Percentiles rank a stretch among this genome's conserved stretches.
Conservation (phyloP, 2,329 filamentous ascomycete genomes). For the Parasarocladium wereldwijsianum region DNA sequence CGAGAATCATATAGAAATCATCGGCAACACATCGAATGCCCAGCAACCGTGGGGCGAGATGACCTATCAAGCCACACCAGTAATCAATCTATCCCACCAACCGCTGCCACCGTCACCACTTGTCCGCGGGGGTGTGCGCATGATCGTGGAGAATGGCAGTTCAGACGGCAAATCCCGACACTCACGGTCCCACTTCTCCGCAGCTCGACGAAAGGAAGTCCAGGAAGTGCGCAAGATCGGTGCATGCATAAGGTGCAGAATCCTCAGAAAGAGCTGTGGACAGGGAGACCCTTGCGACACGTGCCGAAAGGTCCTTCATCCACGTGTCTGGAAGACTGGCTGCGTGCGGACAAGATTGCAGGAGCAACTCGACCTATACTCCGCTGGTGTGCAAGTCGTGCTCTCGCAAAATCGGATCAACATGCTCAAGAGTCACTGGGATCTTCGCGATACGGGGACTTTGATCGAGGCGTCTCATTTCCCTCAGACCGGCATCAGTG, state of each 20-base stretch:
- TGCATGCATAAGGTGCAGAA: slow-evolving; percentile 51
- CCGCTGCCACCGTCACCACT: slow-evolving; percentile 17
- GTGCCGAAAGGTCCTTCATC: slow-evolving; percentile 47
- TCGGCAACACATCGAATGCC: slow-evolving; percentile 8
- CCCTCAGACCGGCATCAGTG: slow-evolving; percentile 30
- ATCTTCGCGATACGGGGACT: slow-evolving; percentile 32
- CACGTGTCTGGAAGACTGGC: slow-evolving; percentile 49
- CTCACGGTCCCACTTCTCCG: slow-evolving; percentile 41
- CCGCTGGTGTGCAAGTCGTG: slow-evolving; percentile 47
- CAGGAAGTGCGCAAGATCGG: slow-evolving; percentile 50
- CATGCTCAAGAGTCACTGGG: slow-evolving; percentile 32
- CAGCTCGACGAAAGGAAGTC: slow-evolving; percentile 46
- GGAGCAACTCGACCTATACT: slow-evolving; percentile 48
- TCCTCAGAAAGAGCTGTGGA: slow-evolving; percentile 53
- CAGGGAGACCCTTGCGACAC: slow-evolving; percentile 47
- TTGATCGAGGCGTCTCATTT: slow-evolving; percentile 46
- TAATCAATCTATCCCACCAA: slow-evolving; percentile 12
- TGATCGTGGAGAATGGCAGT: slow-evolving; percentile 29
- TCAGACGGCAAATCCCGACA: slow-evolving; percentile 35
- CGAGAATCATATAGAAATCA: too few species aligned
- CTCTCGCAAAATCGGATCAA: slow-evolving; percentile 46
- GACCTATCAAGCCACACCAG: slow-evolving; percentile 29
- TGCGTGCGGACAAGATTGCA: slow-evolving; percentile 48
- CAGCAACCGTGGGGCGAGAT: slow-evolving; percentile 38
- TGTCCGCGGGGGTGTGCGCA: slow-evolving; percentile 34